These are phyloP conservation scores for Physcomitrellopsis africana DNA, from an alignment of 225 moss, liverwort and hornwort genomes.

Conservation along the genomic window DNA sequence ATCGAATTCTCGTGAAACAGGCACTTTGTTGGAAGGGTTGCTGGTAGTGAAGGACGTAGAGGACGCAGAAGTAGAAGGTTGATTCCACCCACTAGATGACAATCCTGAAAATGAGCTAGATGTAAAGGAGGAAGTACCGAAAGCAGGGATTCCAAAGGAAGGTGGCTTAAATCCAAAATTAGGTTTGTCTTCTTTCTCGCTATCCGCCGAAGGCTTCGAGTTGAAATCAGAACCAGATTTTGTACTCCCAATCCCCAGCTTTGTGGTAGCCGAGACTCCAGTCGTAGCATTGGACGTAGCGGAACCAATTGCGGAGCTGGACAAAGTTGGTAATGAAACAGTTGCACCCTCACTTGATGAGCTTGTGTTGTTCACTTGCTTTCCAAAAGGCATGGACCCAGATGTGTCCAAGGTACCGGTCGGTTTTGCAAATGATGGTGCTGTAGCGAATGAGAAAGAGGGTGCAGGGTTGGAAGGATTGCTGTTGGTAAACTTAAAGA, in stretches of 20 bases:
- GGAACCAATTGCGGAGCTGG: slow-evolving; percentile 44
- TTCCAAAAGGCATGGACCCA: slow-evolving; percentile 40
- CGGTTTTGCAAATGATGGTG: slow-evolving; percentile 38
- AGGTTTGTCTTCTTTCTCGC: slow-evolving; percentile 45
- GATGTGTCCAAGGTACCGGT: slow-evolving; percentile 30
- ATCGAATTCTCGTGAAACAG: slow-evolving; percentile 36
- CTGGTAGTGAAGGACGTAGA: slow-evolving; percentile 36
- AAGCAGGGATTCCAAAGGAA: slow-evolving; percentile 42
- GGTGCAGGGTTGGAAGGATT: slow-evolving; percentile 46
- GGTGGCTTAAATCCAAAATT: slow-evolving; percentile 43
- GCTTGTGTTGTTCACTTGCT: slow-evolving; percentile 38
- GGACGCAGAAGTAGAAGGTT: slow-evolving; percentile 36
- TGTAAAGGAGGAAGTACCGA: slow-evolving; percentile 42
- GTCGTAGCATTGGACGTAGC: slow-evolving; percentile 30
- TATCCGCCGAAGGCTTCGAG: slow-evolving; percentile 35
- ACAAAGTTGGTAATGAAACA: slow-evolving; percentile 34
- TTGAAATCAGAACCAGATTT: slow-evolving; percentile 41
- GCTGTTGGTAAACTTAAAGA: slow-evolving; percentile 72
- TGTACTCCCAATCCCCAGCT: slow-evolving; percentile 32
- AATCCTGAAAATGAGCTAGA: slow-evolving; percentile 37
- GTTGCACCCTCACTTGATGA: slow-evolving; percentile 27
- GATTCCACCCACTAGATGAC: slow-evolving; percentile 29
- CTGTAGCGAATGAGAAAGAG: slow-evolving; percentile 53
- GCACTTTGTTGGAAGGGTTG: slow-evolving; percentile 34
- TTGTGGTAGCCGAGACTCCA: slow-evolving; percentile 40